phyloP scores from a whole-genome alignment of 805 yeast species.

The Alloascoidea hylecoeti region DNA sequence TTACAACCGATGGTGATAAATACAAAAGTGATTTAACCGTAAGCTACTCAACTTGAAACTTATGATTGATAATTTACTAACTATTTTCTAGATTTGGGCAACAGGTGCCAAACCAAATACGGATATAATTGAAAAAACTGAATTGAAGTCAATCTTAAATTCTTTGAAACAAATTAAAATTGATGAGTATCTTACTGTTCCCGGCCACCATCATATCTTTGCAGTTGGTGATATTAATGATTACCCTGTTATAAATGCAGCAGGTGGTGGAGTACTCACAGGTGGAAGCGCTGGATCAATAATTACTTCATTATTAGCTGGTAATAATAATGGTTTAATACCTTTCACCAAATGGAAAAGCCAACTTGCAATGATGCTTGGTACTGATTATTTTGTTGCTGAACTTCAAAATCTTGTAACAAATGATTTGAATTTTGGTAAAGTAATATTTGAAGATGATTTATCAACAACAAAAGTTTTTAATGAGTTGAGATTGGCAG shows the following conservation, averaged over 20 bases:
- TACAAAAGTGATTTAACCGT: conserved; percentile 19
- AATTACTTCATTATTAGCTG: not conserved
- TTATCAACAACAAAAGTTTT: not conserved
- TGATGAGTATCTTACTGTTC: conserved; percentile 14
- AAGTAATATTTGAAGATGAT: not conserved
- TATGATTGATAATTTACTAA: conserved; percentile 9
- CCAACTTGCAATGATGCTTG: not conserved
- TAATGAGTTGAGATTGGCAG: too few relatives aligned
- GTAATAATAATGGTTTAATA: not conserved
- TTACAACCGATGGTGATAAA: conserved; percentile 13
- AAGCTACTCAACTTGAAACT: conserved; percentile 10
- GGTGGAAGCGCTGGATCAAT: not conserved
- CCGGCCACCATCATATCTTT: conserved; percentile 16
- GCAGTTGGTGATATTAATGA: conserved; percentile 23
- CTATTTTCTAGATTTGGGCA: not conserved
- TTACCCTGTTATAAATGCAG: conserved; percentile 23
- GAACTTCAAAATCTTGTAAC: not conserved
- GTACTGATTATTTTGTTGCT: not conserved
- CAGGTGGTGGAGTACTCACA: conserved; percentile 21
- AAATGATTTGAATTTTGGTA: not conserved
- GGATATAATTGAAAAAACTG: not conserved
- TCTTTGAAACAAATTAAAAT: conserved; percentile 6
- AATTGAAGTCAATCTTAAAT: not conserved
- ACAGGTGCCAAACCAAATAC: not conserved
- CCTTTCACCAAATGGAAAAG: not conserved